These are phyloP conservation scores for Nakazawaea peltata DNA, from an alignment of 805 yeast genomes.

Conservation along the genomic window DNA sequence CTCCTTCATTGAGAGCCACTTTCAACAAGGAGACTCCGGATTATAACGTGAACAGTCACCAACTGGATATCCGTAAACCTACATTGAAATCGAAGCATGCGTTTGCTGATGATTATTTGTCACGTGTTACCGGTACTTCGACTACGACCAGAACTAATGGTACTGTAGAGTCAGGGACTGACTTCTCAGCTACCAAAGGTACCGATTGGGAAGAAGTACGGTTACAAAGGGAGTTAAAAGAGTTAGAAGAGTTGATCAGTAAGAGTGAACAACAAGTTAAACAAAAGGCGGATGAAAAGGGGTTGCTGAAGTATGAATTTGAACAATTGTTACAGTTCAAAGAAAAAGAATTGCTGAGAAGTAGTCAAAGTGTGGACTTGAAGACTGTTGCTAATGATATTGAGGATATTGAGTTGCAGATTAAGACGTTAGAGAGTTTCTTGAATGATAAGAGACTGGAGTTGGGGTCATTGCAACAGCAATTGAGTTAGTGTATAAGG, in stretches of 20 bases:
- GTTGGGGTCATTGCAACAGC: constrained; percentile 40
- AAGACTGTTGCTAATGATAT: constrained; percentile 53
- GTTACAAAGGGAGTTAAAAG: constrained; percentile 68
- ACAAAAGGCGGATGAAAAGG: constrained; percentile 17
- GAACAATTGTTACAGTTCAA: constrained; percentile 80
- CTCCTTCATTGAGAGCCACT: constrained; percentile 84
- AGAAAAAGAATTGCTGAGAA: constrained; percentile 43
- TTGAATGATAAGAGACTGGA: constrained; percentile 54
- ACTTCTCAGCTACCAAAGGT: constrained; percentile 64
- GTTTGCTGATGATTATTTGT: constrained; percentile 49
- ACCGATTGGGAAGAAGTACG: constrained; percentile 92
- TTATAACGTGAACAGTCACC: constrained; percentile 53
- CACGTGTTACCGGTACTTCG: constrained; percentile 35
- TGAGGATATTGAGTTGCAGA: constrained; percentile 70
- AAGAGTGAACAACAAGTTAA: constrained; percentile 43
- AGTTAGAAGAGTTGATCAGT: constrained; percentile 58
- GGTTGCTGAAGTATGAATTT: constrained; percentile 48
- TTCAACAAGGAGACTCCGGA: constrained; percentile 80
- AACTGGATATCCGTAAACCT: constrained; percentile 28
- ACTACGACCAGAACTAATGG: constrained; percentile 32
- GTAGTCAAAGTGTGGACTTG: constrained; percentile 30
- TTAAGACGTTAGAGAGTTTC: constrained; percentile 62
- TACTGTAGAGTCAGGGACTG: constrained; percentile 29
- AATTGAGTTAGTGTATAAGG: constrained; percentile 9
- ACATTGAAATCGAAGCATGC: constrained; percentile 20